Percentiles rank a stretch among this genome's conserved stretches.
Evolutionary conservation across 495 filamentous ascomycete species (phyloP).

Genomic region (Tuber indicum): DNA sequence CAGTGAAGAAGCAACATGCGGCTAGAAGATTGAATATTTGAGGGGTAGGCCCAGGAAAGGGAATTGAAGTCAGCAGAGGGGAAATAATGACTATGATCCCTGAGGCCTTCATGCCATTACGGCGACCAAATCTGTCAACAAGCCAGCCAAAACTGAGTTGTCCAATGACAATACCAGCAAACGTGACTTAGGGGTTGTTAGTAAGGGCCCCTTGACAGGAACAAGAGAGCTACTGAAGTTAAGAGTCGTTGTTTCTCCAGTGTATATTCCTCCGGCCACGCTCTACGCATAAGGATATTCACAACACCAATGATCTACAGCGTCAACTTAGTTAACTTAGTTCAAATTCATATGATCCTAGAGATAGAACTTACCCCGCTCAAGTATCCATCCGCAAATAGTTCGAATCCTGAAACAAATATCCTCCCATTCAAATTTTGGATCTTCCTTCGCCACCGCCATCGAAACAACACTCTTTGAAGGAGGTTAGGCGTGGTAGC

Average conservation of each 20-base stretch:
- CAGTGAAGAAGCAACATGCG: slow-evolving; percentile 43
- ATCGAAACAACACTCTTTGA: neutral
- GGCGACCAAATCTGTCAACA: slow-evolving; percentile 76
- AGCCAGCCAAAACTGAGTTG: slow-evolving; percentile 76
- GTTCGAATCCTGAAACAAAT: slow-evolving; percentile 68
- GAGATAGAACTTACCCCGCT: slow-evolving; percentile 55
- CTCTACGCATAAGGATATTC: slow-evolving; percentile 57
- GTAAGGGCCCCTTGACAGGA: neutral
- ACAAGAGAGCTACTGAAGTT: slow-evolving; percentile 59
- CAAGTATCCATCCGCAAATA: slow-evolving; percentile 87
- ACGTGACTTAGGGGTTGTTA: slow-evolving; percentile 54
- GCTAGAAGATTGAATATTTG: slow-evolving; percentile 5
- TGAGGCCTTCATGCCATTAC: slow-evolving; percentile 69
- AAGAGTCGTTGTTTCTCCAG: slow-evolving; percentile 48
- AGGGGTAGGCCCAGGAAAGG: neutral
- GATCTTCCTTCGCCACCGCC: neutral
- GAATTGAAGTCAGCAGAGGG: slow-evolving; percentile 25
- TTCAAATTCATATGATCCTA: slow-evolving; percentile 7
- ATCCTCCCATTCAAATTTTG: neutral
- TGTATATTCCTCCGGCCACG: slow-evolving; percentile 59
- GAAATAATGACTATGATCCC: slow-evolving; percentile 80
- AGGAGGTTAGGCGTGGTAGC: neutral
- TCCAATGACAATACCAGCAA: slow-evolving; percentile 81
- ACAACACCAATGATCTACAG: slow-evolving; percentile 73
- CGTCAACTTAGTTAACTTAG: neutral